These are phyloP conservation scores for Pythium sp. DNA, from an alignment of 352 stramenopile genomes.

Conservation along the genomic window DNA sequence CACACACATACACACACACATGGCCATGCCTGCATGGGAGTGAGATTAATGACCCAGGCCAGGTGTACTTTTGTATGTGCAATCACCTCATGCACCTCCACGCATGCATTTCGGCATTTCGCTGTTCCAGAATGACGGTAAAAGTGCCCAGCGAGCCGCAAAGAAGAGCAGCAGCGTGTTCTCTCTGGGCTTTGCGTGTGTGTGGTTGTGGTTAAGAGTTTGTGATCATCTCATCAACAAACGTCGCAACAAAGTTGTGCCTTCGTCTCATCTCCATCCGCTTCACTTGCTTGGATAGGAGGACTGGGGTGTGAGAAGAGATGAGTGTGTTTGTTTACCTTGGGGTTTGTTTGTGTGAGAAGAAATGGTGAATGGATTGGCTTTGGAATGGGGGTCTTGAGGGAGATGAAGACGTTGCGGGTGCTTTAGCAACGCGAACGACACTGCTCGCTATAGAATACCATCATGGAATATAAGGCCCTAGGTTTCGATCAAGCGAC, in stretches of 20 bases:
- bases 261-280: not conserved
- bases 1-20: too few relatives aligned
- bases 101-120: not conserved
- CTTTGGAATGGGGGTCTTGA: not conserved
- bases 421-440: too few relatives aligned
- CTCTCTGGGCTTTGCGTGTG: not conserved
- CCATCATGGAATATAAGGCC: not conserved
- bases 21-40: too few relatives aligned
- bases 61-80: not conserved
- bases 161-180: not conserved
- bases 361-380: not conserved
- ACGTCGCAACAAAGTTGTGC: not conserved
- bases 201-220: not conserved
- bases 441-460: not conserved
- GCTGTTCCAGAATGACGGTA: not conserved
- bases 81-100: not conserved
- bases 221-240: not conserved
- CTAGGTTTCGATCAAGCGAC: not conserved
- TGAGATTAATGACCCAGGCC: not conserved
- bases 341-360: not conserved
- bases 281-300: not conserved
- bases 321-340: not conserved
- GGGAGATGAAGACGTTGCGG: too few relatives aligned
- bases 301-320: not conserved
- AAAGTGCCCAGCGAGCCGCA: not conserved